Evolutionary conservation across 2,329 filamentous ascomycete species (phyloP).

Genomic region (Exophiala bonariae): DNA sequence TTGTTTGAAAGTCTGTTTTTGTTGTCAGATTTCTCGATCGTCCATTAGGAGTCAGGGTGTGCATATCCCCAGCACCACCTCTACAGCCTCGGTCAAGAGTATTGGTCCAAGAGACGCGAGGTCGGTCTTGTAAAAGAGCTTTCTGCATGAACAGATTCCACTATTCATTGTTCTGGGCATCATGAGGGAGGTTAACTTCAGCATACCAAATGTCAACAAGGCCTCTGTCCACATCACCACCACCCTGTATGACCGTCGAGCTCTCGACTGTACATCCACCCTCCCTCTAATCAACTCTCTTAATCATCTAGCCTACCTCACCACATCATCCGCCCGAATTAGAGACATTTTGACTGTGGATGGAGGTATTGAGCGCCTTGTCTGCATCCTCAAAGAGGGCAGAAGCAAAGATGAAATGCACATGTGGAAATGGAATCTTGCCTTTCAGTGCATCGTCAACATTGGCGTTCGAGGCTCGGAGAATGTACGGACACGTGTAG

Average conservation of each 20-base stretch:
- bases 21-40: too few relatives aligned
- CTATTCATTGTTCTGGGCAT: conserved; percentile 37
- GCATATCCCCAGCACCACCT: too few relatives aligned
- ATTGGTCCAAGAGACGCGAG: too few relatives aligned
- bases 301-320: conserved; percentile 97
- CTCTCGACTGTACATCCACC: conserved; percentile 96
- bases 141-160: background rate
- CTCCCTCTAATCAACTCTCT: conserved; percentile 97
- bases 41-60: too few relatives aligned
- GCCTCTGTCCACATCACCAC: conserved; percentile 98
- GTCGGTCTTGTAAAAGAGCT: background rate
- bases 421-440: conserved; percentile 99
- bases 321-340: conserved; percentile 94
- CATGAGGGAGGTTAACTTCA: conserved; percentile 99
- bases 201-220: conserved; percentile 99
- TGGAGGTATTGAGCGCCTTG: conserved; percentile 92
- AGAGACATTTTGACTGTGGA: conserved; percentile 97
- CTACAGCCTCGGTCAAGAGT: too few relatives aligned
- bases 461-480: conserved; percentile 96
- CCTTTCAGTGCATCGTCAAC: conserved; percentile 98
- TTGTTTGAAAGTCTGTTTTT: too few relatives aligned
- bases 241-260: conserved; percentile 93
- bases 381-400: conserved; percentile 97
- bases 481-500: conserved; percentile 87
- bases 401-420: conserved; percentile 98